Evolutionary conservation across 768 basidiomycete genomes (phyloP).

Genomic region (Cystofilobasidium capitatum): DNA sequence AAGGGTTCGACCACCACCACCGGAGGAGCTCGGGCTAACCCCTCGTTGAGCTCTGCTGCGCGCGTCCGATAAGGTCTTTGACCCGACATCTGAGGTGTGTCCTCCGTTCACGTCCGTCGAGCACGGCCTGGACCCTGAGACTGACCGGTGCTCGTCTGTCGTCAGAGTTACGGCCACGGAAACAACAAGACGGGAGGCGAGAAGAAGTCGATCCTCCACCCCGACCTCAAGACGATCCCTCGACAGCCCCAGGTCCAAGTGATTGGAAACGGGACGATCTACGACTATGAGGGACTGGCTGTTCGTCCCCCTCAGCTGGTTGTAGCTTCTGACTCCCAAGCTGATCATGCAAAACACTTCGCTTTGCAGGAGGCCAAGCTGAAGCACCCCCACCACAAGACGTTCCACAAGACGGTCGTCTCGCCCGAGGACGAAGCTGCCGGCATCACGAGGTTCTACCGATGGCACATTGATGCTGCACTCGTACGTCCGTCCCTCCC

Average conservation of each 20-base stretch:
- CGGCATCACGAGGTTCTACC: conserved; percentile 43
- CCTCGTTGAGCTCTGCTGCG: not conserved
- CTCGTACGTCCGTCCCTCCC: conserved; percentile 49
- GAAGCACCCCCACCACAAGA: conserved; percentile 75
- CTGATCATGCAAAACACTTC: not conserved
- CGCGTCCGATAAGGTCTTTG: conserved; percentile 54
- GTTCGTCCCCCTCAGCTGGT: conserved; percentile 36
- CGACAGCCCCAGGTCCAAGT: conserved; percentile 78
- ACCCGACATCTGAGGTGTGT: conserved; percentile 44
- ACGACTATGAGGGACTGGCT: conserved; percentile 68
- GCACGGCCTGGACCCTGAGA: not conserved
- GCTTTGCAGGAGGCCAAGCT: conserved; percentile 48
- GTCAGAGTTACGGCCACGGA: conserved; percentile 66
- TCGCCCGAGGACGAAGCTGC: conserved; percentile 62
- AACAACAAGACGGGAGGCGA: conserved; percentile 72
- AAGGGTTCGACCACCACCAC: not conserved
- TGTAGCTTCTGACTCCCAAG: not conserved
- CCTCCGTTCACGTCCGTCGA: not conserved
- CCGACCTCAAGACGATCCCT: conserved; percentile 83
- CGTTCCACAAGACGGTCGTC: conserved; percentile 73
- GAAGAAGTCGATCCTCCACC: conserved; percentile 71
- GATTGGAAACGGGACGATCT: conserved; percentile 76
- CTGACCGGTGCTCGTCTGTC: conserved; percentile 1
- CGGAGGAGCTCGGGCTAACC: not conserved
- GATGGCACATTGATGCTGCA: conserved; percentile 65